Base-by-base conservation (phyloP, 352 stramenopile species). In the Thraustochytrium striatum region DNA sequence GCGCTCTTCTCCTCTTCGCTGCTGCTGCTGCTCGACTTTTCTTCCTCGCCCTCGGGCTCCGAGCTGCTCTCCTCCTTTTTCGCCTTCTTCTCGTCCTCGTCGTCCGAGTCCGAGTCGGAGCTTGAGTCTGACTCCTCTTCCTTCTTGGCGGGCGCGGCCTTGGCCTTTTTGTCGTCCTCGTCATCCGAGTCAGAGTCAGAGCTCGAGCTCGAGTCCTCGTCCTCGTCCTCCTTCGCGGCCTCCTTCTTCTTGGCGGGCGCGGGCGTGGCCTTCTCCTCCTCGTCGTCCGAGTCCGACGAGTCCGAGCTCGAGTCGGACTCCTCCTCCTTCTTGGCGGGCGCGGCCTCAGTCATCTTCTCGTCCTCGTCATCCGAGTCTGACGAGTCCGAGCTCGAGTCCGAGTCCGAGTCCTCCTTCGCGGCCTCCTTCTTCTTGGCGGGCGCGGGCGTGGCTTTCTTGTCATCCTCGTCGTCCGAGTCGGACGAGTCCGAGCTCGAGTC, bases 131-230 rank as follows among this genome's bases (percentile, higher is more conserved):
- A 55, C 47, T 55, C 25, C 16, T 87, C 85, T 58, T 73, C 81
- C 72, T 89, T 89, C 83, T 89, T n/a, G n/a, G n/a, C n/a, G n/a
- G n/a, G n/a, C 75, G 61, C 82, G 84, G 88, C 85, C 82, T 90
- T 88, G 53, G 75, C 38, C n/a, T 81, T 79, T 9, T 80, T 47
- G 25, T 3, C 33, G 3, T 53, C 38, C 9, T 59, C 11, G n/a
- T 5, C 52, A 39, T 85, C 81, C n/a, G 73, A 82, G 33, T 53
- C n/a, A 72, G 82, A 9, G 28, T 21, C 3, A n/a, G 78, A 69
- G 19, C 83, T 89, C 72, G 78, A 85, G 25, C 55, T 78, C 82
- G 83, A 72, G 53, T 43, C 36, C 43, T 83, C 85, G 69, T 82
- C 55, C 80, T 87, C 85, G 65, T 72, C 82, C 72, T 89, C 89